Conservation (phyloP, 1,139 yeast species). For the Debaryomyces singareniensis region DNA sequence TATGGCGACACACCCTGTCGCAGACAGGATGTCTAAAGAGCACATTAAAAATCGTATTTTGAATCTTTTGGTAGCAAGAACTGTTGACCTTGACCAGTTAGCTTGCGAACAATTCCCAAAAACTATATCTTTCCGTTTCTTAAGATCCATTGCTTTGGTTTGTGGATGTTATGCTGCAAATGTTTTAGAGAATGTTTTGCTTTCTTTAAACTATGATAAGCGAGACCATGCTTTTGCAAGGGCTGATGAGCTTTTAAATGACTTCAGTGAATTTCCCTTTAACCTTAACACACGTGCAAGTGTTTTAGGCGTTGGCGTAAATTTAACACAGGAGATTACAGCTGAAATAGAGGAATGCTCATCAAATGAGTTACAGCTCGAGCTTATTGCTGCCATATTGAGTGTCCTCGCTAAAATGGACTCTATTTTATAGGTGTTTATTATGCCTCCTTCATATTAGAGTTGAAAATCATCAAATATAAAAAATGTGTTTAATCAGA, state of each 20-base stretch:
- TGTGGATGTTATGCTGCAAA: constrained; percentile 94
- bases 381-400: constrained; percentile 84
- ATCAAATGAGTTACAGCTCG: constrained; percentile 61
- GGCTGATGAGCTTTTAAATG: constrained; percentile 82
- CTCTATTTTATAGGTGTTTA: constrained; percentile 29
- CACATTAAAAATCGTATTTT: constrained; percentile 72
- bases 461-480: background rate
- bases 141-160: constrained; percentile 77
- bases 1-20: constrained; percentile 98
- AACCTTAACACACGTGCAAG: constrained; percentile 42
- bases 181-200: constrained; percentile 85
- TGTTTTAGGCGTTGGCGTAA: constrained; percentile 69
- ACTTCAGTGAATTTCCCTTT: constrained; percentile 87
- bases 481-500: background rate
- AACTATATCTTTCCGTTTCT: constrained; percentile 58
- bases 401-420: constrained; percentile 59
- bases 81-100: constrained; percentile 45
- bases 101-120: constrained; percentile 61
- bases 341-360: constrained; percentile 61
- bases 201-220: constrained; percentile 74
- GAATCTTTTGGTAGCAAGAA: constrained; percentile 64
- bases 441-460: background rate
- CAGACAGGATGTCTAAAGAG: constrained; percentile 77
- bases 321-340: constrained; percentile 62
- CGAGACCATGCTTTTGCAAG: constrained; percentile 91